Evolutionary conservation across 2,329 filamentous ascomycete genomes (phyloP).

Genomic region (Ophiobolus disseminans): DNA sequence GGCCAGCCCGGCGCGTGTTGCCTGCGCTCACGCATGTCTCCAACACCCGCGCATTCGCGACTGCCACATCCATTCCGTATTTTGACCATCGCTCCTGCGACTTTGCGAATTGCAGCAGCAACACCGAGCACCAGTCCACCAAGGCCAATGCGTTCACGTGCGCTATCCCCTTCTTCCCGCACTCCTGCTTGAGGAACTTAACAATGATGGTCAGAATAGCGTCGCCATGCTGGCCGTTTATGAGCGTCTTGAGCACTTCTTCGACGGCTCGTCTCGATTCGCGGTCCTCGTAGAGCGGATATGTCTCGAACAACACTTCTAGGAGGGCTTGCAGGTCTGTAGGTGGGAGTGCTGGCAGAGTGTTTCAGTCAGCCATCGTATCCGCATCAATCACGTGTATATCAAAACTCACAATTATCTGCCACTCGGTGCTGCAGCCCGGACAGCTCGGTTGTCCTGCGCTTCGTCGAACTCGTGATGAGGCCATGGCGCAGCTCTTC

Average conservation of each 20-base stretch:
- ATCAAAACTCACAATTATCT: constrained; percentile 51
- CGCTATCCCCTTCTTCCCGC: constrained; percentile 78
- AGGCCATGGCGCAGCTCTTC: constrained; percentile 50
- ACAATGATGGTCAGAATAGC: constrained; percentile 69
- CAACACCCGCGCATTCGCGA: constrained; percentile 73
- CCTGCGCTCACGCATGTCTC: constrained; percentile 73
- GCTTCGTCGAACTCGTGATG: constrained; percentile 58
- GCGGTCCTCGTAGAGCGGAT: constrained; percentile 86
- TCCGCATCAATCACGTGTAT: not conserved
- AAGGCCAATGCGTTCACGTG: constrained; percentile 84
- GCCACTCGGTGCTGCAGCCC: constrained; percentile 53
- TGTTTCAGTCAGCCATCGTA: constrained; percentile 17
- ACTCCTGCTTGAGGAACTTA: constrained; percentile 72
- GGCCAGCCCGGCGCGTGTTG: constrained; percentile 46
- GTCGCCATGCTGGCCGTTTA: constrained; percentile 65
- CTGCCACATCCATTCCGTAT: constrained; percentile 70
- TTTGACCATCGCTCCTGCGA: constrained; percentile 67
- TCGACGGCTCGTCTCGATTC: constrained; percentile 83
- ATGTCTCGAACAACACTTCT: constrained; percentile 82
- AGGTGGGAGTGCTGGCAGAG: constrained; percentile 48
- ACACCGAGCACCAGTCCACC: constrained; percentile 84
- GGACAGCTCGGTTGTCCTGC: constrained; percentile 54
- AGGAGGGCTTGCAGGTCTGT: constrained; percentile 63
- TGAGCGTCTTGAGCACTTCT: constrained; percentile 74
- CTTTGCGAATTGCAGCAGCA: constrained; percentile 74